Percentiles rank a stretch among this genome's conserved stretches.
Conservation (phyloP, 306 rosid species). For the Vigna trinervia region DNA sequence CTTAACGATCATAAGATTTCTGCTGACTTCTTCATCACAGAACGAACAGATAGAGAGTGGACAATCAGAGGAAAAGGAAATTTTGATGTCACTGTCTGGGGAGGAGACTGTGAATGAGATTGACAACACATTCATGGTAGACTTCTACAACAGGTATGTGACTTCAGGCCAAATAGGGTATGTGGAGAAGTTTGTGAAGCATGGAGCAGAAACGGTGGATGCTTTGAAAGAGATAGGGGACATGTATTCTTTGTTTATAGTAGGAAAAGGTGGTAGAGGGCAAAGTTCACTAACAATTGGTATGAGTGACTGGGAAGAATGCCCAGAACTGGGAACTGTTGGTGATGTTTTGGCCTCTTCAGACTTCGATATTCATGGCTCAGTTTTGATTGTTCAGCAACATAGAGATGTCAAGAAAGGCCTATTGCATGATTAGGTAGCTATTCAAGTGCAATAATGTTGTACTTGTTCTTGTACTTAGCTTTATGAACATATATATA, state of each 20-base stretch:
- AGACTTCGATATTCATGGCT: slow-evolving; percentile 73
- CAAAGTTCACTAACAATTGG: slow-evolving; percentile 80
- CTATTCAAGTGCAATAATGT: not conserved
- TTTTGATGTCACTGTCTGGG: slow-evolving; percentile 67
- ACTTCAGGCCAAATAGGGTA: slow-evolving; percentile 80
- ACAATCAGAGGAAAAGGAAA: slow-evolving; percentile 49
- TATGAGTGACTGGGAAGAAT: slow-evolving; percentile 96
- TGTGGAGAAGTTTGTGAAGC: slow-evolving; percentile 73
- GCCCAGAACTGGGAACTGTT: slow-evolving; percentile 94
- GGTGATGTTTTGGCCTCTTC: slow-evolving; percentile 96
- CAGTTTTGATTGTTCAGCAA: slow-evolving; percentile 86
- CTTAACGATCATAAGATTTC: slow-evolving; percentile 72
- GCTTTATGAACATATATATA: slow-evolving; percentile 36
- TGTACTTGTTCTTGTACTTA: slow-evolving; percentile 37
- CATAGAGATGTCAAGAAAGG: slow-evolving; percentile 73
- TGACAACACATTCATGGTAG: slow-evolving; percentile 74
- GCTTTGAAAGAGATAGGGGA: slow-evolving; percentile 74
- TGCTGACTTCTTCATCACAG: slow-evolving; percentile 34
- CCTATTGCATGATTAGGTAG: slow-evolving; percentile 45
- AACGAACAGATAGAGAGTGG: slow-evolving; percentile 38
- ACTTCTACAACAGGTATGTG: slow-evolving; percentile 80
- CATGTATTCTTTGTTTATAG: slow-evolving; percentile 79
- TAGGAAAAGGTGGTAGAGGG: slow-evolving; percentile 88
- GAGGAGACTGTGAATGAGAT: slow-evolving; percentile 60
- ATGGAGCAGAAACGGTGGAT: slow-evolving; percentile 68